phyloP scores from a whole-genome alignment of 2,329 filamentous ascomycete genomes.

The Epichloe sylvatica region DNA sequence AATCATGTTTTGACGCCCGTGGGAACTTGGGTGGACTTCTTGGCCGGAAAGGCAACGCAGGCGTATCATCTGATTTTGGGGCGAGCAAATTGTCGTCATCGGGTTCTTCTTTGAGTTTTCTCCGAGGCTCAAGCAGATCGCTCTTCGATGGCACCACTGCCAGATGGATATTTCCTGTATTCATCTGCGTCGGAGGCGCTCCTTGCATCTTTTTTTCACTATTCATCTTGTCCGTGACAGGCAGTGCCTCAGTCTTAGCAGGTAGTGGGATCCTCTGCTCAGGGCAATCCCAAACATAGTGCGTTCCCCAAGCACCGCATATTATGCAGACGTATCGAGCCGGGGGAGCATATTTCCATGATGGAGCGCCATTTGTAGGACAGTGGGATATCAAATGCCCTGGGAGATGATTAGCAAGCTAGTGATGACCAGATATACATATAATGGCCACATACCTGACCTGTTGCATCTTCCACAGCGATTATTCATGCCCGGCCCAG shows the following conservation, averaged over 20 bases:
- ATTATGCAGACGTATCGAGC: constrained; percentile 3
- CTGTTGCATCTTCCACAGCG: not conserved
- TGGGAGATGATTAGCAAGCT: not conserved
- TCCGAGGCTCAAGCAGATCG: not conserved
- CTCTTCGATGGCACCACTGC: not conserved
- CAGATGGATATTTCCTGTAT: not conserved
- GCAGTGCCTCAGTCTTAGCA: not conserved
- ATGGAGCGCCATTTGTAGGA: not conserved
- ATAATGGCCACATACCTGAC: not conserved
- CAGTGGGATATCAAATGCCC: not conserved
- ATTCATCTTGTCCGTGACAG: not conserved
- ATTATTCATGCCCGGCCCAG: not conserved
- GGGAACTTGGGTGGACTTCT: not conserved
- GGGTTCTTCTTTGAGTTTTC: not conserved
- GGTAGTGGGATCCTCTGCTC: not conserved
- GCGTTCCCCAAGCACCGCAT: not conserved
- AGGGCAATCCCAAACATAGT: constrained; percentile 4
- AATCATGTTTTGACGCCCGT: not conserved
- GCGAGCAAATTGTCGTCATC: not conserved
- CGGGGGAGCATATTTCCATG: not conserved
- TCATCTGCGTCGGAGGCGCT: not conserved
- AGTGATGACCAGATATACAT: not conserved
- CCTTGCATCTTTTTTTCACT: not conserved
- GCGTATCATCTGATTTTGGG: not conserved
- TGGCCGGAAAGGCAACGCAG: not conserved